Evolutionary conservation across 2,329 filamentous ascomycete species (phyloP).

Genomic region (Trichoderma oligosporum): DNA sequence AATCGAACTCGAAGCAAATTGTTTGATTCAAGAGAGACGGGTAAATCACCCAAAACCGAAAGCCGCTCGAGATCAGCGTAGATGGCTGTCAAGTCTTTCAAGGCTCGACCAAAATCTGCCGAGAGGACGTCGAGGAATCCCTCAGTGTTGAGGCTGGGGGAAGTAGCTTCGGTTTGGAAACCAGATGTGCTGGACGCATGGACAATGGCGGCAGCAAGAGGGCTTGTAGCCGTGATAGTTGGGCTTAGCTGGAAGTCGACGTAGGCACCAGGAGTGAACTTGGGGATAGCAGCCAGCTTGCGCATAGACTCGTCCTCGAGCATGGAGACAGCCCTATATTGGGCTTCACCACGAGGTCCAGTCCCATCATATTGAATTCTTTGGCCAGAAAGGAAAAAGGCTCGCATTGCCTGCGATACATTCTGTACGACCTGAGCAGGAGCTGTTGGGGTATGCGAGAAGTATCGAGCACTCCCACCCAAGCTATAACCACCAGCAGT

Average conservation of each 20-base stretch:
- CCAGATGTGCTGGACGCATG: constrained; percentile 42
- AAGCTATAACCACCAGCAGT: constrained; percentile 85
- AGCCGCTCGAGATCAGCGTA: constrained; percentile 79
- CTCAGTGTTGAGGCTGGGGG: constrained; percentile 70
- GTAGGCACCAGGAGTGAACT: constrained; percentile 66
- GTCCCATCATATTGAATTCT: constrained; percentile 83
- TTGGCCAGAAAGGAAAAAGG: constrained; percentile 87
- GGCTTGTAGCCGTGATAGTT: constrained; percentile 81
- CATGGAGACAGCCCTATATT: constrained; percentile 71
- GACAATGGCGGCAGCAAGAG: constrained; percentile 57
- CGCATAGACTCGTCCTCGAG: constrained; percentile 69
- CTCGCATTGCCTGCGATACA: constrained; percentile 87
- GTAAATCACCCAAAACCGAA: constrained; percentile 74
- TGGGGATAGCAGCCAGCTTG: constrained; percentile 59
- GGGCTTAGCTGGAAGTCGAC: constrained; percentile 87
- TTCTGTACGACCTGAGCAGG: constrained; percentile 91
- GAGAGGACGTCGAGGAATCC: constrained; percentile 82
- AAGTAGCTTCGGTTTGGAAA: constrained; percentile 38
- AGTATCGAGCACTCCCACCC: constrained; percentile 74
- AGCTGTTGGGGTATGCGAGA: constrained; percentile 80
- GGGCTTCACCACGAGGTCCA: constrained; percentile 68
- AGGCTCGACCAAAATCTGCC: constrained; percentile 78
- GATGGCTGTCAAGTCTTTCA: constrained; percentile 77
- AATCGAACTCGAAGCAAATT: constrained; percentile 77
- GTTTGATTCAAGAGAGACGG: constrained; percentile 66